phyloP scores from a whole-genome alignment of 257 asterid species.

The Haberlea rhodopensis region DNA sequence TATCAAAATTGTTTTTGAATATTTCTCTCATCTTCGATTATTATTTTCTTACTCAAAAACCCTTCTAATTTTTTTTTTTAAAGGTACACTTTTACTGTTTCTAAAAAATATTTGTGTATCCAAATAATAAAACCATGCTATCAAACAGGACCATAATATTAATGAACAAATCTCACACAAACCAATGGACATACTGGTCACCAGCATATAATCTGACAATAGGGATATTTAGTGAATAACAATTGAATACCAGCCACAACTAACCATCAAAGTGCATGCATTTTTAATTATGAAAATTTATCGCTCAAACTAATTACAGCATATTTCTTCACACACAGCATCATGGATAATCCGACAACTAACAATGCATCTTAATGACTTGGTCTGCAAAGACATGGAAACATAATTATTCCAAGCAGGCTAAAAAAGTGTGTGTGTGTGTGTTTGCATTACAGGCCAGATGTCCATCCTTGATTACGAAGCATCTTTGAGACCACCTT shows the following conservation, averaged over 20 bases:
- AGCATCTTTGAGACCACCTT: neutral
- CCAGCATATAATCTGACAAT: neutral
- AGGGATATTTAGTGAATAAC: neutral
- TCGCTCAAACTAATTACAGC: conserved; percentile 2
- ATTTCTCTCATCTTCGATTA: too few species aligned
- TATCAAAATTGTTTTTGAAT: too few species aligned
- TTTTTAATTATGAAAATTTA: neutral
- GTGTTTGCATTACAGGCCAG: conserved; percentile 1
- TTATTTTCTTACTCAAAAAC: too few species aligned
- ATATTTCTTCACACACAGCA: conserved; percentile 6
- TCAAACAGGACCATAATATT: too few species aligned
- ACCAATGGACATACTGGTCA: neutral
- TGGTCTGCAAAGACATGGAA: neutral
- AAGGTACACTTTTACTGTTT: too few species aligned
- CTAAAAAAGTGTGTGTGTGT: conserved; percentile 4
- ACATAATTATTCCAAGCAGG: neutral
- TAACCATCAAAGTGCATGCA: neutral
- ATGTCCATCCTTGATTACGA: conserved; percentile 4
- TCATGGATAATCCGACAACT: neutral
- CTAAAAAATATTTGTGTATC: too few species aligned
- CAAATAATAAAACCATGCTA: too few species aligned
- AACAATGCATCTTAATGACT: neutral
- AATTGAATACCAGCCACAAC: conserved; percentile 5
- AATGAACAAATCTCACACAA: neutral
- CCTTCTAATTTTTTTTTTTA: too few species aligned